These are phyloP conservation scores for Aspergillus oerlinghausenensis DNA, from an alignment of 2,329 filamentous ascomycete genomes.

Conservation along the genomic window DNA sequence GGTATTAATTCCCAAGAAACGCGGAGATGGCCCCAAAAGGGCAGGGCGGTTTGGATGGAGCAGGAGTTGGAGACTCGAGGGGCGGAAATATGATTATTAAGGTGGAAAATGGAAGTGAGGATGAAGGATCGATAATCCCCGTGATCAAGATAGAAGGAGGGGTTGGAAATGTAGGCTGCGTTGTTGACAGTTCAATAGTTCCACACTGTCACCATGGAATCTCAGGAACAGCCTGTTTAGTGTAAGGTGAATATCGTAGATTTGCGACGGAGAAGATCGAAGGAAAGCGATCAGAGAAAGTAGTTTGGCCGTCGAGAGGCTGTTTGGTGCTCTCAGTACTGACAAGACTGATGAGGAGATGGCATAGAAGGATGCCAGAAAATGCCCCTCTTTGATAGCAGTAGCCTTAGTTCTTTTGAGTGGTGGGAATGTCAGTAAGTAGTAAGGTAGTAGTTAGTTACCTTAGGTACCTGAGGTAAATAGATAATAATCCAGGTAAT, in stretches of 20 bases:
- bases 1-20: not conserved
- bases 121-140: conserved; percentile 1
- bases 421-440: not conserved
- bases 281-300: not conserved
- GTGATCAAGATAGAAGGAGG: conserved; percentile 2
- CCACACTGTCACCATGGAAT: not conserved
- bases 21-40: not conserved
- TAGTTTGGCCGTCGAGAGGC: not conserved
- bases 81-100: conserved; percentile 1
- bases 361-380: not conserved
- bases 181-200: not conserved
- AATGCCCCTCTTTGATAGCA: not conserved
- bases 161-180: not conserved
- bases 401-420: not conserved
- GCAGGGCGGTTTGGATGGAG: conserved; percentile 4
- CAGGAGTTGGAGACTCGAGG: conserved; percentile 2
- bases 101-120: conserved; percentile 5
- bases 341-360: not conserved
- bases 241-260: not conserved
- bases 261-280: not conserved
- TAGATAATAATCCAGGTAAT: not conserved
- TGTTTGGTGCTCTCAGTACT: not conserved
- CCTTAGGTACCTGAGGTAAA: not conserved
- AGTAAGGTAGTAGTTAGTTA: too few species aligned
- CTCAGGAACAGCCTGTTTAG: not conserved